Base-by-base conservation (phyloP, 108 stramenopile genomes). In the Cyclotella atomus region DNA sequence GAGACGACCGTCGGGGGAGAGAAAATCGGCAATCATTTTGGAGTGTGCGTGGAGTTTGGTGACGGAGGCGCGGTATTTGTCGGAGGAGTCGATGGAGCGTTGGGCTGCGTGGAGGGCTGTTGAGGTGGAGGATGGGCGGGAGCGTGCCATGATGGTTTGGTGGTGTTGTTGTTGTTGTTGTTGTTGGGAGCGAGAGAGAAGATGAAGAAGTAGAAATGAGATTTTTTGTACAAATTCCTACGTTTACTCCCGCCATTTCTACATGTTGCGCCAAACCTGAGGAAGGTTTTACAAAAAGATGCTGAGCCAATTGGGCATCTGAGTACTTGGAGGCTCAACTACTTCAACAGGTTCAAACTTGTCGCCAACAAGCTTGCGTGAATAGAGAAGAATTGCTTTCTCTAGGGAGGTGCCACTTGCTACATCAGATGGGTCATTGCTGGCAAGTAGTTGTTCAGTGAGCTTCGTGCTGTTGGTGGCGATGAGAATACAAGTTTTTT, bases 41-140 rank as follows among this genome's bases (percentile, higher is more conserved):
- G 74, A 56, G 14, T 41, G 45, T 34, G 50, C 73, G 15, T 88
- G 84, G 49, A 86, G 71, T 52, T 83, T 59, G 36, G 49, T 67
- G 25, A 88, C 72, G 66, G 46, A 47, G 1, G 24, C 30, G 17
- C 46, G 43, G 66, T 82, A 82, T 0, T 82, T 74, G 32, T 71
- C 60, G 54, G 78, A 71, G 59, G 75, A 82, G 44, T 82, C 72
- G 59, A 83, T 78, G 77, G 78, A 72, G 19, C 67, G 50, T 12
- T 70, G 30, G 55, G 66, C 65, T 19, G 65, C 65, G 27, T 75
- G 59, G 66, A 74, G 54, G 65, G 77, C 82, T 30, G 71, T 65
- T 29, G 44, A 64, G 62, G 25, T 2, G 6, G 25, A 5, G 8
- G 56, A 27, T 57, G 56, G 28, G 27, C 16, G n/a, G 27, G 25